phyloP scores from a whole-genome alignment of 179 eudicot genomes.

The Silene coronaria region DNA sequence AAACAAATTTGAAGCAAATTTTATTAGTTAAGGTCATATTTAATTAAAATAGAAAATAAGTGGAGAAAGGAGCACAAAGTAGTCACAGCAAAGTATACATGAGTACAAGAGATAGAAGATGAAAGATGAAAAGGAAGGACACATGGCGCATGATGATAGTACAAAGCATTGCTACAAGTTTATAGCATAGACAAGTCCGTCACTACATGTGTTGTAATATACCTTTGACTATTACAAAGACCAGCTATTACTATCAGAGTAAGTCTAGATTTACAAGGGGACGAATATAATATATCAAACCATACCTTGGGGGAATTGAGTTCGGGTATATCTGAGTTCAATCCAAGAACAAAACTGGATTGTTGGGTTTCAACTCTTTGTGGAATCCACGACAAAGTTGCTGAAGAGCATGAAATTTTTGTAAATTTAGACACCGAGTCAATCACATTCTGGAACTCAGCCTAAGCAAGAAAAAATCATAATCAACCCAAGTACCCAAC shows the following conservation, averaged over 20 bases:
- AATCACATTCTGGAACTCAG: conserved; percentile 83
- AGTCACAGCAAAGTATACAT: not conserved
- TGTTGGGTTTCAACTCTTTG: conserved; percentile 63
- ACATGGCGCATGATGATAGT: not conserved
- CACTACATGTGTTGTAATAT: not conserved
- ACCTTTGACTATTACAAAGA: not conserved
- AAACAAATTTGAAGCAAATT: not conserved
- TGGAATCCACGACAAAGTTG: conserved; percentile 83
- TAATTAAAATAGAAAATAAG: not conserved
- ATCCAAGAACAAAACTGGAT: conserved; percentile 78
- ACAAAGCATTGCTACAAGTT: not conserved
- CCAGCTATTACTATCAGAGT: not conserved
- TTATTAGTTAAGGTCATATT: not conserved
- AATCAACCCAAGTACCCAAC: not conserved
- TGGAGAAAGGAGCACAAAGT: not conserved
- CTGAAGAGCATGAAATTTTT: conserved; percentile 60
- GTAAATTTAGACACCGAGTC: conserved; percentile 69
- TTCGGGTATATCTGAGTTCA: conserved; percentile 52
- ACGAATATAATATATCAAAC: not conserved
- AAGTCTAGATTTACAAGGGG: not conserved
- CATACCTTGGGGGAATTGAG: conserved; percentile 82
- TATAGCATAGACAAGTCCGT: not conserved
- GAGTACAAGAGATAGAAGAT: not conserved
- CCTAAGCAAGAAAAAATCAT: conserved; percentile 35
- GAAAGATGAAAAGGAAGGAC: not conserved